phyloP scores from a whole-genome alignment of 768 basidiomycete species.

The Tricholoma matsutake region DNA sequence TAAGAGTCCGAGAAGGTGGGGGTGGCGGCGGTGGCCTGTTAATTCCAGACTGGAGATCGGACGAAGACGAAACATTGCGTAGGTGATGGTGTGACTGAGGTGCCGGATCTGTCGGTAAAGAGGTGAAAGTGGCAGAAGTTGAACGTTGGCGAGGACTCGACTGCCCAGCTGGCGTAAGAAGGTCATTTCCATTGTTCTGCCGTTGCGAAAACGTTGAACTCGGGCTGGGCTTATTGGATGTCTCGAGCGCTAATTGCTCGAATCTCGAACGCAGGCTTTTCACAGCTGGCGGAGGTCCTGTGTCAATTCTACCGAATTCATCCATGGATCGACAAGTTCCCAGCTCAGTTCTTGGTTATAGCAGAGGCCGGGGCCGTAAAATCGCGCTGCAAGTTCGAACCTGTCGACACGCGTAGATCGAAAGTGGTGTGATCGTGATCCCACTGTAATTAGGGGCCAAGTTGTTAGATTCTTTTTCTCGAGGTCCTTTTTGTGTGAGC shows the following conservation, averaged over 20 bases:
- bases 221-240: slow-evolving; percentile 7
- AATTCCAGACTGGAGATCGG: slow-evolving; percentile 44
- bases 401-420: not conserved
- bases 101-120: slow-evolving; percentile 11
- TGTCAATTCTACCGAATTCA: slow-evolving; percentile 40
- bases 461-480: not conserved
- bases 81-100: slow-evolving; percentile 29
- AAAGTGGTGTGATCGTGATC: not conserved
- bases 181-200: slow-evolving; percentile 17
- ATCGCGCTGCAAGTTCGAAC: not conserved
- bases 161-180: slow-evolving; percentile 21
- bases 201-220: slow-evolving; percentile 4
- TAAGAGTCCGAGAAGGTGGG: slow-evolving; percentile 41
- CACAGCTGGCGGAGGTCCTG: slow-evolving; percentile 57
- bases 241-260: slow-evolving; percentile 53
- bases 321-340: not conserved
- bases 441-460: not conserved
- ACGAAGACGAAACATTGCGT: slow-evolving; percentile 48
- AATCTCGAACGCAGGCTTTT: slow-evolving; percentile 69
- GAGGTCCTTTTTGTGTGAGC: not conserved
- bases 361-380: not conserved
- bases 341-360: not conserved
- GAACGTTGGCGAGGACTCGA: slow-evolving; percentile 40
- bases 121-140: slow-evolving; percentile 27
- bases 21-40: slow-evolving; percentile 62